Percentiles rank a stretch among this genome's conserved stretches.
phyloP scores from a whole-genome alignment of 345 rosid genomes.

The Turritis glabra region DNA sequence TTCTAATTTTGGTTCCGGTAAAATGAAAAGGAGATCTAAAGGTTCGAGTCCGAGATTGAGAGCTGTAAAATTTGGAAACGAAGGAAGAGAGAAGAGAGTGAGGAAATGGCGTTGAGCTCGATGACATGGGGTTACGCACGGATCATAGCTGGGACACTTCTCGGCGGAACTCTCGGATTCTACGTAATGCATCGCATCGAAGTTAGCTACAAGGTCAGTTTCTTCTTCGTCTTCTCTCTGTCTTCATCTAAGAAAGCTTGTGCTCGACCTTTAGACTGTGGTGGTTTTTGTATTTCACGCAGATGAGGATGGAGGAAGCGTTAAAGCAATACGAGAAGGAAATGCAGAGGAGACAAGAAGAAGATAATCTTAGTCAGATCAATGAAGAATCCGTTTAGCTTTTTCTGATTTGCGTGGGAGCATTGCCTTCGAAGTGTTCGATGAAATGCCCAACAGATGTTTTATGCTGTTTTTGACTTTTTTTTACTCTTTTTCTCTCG shows the following conservation, averaged over 20 bases:
- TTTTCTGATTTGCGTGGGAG: background rate
- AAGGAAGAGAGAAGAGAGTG: background rate
- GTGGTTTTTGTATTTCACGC: constrained; percentile 20
- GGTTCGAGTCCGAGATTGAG: background rate
- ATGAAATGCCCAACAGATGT: constrained; percentile 25
- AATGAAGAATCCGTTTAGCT: constrained; percentile 19
- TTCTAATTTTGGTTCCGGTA: background rate
- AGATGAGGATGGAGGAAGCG: constrained; percentile 84
- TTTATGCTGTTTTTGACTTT: background rate
- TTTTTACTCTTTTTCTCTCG: background rate
- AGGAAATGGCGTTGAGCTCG: constrained; percentile 54
- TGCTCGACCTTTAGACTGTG: background rate
- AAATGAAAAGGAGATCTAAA: background rate
- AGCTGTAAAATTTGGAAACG: background rate
- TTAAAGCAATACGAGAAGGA: constrained; percentile 68
- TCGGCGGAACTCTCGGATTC: constrained; percentile 79
- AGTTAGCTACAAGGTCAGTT: constrained; percentile 63
- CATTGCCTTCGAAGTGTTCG: constrained; percentile 37
- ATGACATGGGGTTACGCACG: constrained; percentile 67
- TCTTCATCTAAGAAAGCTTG: constrained; percentile 3
- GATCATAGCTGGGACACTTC: constrained; percentile 76
- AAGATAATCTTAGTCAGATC: constrained; percentile 27
- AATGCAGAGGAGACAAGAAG: constrained; percentile 47
- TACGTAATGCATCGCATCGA: constrained; percentile 87
- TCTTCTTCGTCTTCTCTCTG: background rate